phyloP scores from a whole-genome alignment of 1,284 basidiomycete species.

The Apiotrichum porosum region DNA sequence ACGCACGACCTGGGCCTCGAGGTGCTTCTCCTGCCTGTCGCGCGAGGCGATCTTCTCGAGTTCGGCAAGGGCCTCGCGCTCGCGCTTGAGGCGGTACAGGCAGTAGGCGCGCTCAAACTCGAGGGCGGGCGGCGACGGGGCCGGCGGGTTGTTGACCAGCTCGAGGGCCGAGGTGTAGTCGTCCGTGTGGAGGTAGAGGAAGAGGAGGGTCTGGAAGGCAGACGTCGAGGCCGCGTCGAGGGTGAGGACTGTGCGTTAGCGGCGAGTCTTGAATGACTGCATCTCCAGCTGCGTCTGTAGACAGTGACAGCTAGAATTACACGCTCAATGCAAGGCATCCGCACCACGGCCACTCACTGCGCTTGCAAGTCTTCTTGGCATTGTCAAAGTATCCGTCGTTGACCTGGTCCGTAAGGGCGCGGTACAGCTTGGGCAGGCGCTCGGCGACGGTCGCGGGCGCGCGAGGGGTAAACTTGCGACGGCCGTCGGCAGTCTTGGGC shows the following conservation, averaged over 20 bases:
- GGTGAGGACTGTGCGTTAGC: conserved; percentile 57
- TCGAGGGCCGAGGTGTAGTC: conserved; percentile 51
- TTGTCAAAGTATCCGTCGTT: conserved; percentile 74
- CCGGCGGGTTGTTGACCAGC: conserved; percentile 43
- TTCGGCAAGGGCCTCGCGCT: conserved; percentile 60
- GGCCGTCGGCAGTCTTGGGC: conserved; percentile 1
- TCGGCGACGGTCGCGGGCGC: conserved; percentile 58
- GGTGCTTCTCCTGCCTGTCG: conserved; percentile 64
- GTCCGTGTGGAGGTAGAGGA: conserved; percentile 76
- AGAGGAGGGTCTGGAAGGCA: conserved; percentile 72
- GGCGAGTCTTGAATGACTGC: background rate
- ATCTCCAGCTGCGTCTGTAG: too few relatives aligned
- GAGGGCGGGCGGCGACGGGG: conserved; percentile 25
- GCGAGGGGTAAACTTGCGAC: conserved; percentile 47
- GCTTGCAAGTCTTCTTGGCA: conserved; percentile 81
- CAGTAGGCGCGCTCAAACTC: conserved; percentile 74
- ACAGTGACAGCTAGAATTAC: background rate
- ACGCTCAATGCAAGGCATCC: too few relatives aligned
- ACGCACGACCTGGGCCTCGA: conserved; percentile 78
- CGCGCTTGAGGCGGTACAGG: conserved; percentile 69
- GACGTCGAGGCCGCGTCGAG: conserved; percentile 64
- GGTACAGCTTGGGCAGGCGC: conserved; percentile 65
- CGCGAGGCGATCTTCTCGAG: conserved; percentile 54
- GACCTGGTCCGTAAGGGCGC: conserved; percentile 72
- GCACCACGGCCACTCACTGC: conserved; percentile 71